These are phyloP conservation scores for Terana coerulea DNA, from an alignment of 768 basidiomycete genomes.

Conservation along the genomic window DNA sequence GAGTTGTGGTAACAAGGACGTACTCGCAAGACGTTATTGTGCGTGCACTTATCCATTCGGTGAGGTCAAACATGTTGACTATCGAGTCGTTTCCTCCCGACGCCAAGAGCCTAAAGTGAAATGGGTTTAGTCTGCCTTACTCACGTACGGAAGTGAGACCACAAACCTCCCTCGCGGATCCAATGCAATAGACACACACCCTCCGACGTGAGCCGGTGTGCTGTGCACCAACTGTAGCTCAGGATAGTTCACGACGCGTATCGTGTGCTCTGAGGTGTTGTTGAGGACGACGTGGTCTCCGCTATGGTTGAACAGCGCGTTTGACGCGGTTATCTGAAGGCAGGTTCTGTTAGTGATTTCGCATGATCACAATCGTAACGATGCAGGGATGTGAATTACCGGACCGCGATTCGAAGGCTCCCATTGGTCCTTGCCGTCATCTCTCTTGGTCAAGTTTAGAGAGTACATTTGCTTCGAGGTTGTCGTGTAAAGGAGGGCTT, in stretches of 20 bases:
- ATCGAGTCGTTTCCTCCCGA: slow-evolving; percentile 82
- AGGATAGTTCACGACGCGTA: slow-evolving; percentile 71
- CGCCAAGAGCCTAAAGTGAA: slow-evolving; percentile 57
- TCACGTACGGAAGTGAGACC: background rate
- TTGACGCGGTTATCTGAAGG: slow-evolving; percentile 47
- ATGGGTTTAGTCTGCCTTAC: background rate
- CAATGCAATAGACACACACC: slow-evolving; percentile 70
- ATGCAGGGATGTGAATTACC: slow-evolving; percentile 3
- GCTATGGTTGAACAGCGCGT: slow-evolving; percentile 71
- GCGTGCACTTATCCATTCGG: slow-evolving; percentile 76
- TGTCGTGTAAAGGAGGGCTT: slow-evolving; percentile 59
- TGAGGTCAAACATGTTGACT: slow-evolving; percentile 74
- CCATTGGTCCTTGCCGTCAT: slow-evolving; percentile 54
- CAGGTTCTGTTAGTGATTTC: too few species aligned
- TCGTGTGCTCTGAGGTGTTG: slow-evolving; percentile 56
- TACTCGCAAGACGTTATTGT: slow-evolving; percentile 82
- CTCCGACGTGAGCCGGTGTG: slow-evolving; percentile 74
- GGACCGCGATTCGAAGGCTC: slow-evolving; percentile 31
- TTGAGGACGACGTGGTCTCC: slow-evolving; percentile 71
- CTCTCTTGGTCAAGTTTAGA: slow-evolving; percentile 50
- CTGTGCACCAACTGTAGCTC: slow-evolving; percentile 54
- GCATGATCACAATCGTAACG: background rate
- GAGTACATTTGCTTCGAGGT: slow-evolving; percentile 58
- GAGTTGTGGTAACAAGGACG: slow-evolving; percentile 25
- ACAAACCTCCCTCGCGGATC: slow-evolving; percentile 72